phyloP scores from a whole-genome alignment of 23 red algal genomes.

The Rhodosorus marinus region DNA sequence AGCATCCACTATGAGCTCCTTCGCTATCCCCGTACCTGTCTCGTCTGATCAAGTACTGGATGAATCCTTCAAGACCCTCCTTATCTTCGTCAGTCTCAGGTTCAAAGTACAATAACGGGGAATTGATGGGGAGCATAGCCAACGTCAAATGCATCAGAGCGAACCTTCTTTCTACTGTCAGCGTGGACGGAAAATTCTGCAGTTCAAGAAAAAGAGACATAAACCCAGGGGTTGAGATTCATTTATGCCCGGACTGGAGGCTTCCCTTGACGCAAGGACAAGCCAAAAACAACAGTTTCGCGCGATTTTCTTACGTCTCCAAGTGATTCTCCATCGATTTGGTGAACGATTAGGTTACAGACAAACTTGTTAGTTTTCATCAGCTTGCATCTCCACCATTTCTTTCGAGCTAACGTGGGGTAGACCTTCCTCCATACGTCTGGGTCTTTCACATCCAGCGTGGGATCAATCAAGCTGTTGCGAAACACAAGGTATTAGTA shows the following conservation, averaged over 20 bases:
- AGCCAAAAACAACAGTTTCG: too few species aligned
- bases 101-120: conserved; percentile 32
- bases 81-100: conserved; percentile 16
- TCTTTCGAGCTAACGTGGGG: not conserved
- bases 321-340: conserved; percentile 7
- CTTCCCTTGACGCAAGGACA: too few species aligned
- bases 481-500: too few species aligned
- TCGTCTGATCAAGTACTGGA: conserved; percentile 23
- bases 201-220: too few species aligned
- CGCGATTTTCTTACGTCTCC: conserved; percentile 3
- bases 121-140: conserved; percentile 18
- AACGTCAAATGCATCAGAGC: conserved; percentile 14
- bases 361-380: conserved; percentile 31
- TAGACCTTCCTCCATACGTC: conserved; percentile 6
- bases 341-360: conserved; percentile 19
- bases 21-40: too few species aligned
- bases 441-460: not conserved
- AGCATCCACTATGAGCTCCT: too few species aligned
- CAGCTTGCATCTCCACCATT: conserved; percentile 5
- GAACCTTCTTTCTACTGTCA: conserved; percentile 34
- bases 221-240: too few species aligned
- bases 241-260: too few species aligned
- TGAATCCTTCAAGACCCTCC: conserved; percentile 22
- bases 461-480: too few species aligned
- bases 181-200: not conserved